Base-by-base conservation (phyloP, 345 rosid species). In the Lepidium africanum region DNA sequence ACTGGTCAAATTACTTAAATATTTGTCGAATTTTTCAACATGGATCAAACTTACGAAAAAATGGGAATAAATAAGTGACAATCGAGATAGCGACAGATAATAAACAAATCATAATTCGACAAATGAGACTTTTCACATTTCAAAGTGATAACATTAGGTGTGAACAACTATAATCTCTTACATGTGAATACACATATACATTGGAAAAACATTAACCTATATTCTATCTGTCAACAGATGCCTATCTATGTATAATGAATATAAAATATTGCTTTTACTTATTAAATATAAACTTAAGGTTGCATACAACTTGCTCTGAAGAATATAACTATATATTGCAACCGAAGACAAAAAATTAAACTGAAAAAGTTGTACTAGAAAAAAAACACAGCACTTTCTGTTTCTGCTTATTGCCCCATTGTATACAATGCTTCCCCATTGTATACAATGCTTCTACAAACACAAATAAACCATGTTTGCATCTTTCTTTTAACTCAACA, bases 401-500 rank as follows among this genome's bases (percentile, higher is more conserved):
- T 42, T 40, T 16, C 15, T 64, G 25, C 66, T 65, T 65, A 56
- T 72, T 55, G 6, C 7, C 23, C 51, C 63, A 55, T 55, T 55
- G 64, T 64, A 72, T 50, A 71, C 21, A 47, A 3, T 49, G 55
- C 38, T 46, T 54, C 64, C 23, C 51, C 63, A 55, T 55, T 55
- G 64, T 64, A 72, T 50, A 71, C 21, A 47, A 3, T 49, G 55
- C 38, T 46, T 54, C 64, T 52, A 53, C 37, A 40, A 52, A 5
- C 19, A 39, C 7, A 60, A 12, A 46, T 19, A 19, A 37, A 17
- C 60, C 45, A 52, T 66, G 48, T 52, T 23, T 17, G 25, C 57
- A 38, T 16, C 17, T 66, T 59, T 52, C 42, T 15, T 86, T 30
- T 80, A 86, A 16, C 89, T 83, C 70, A 85, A 81, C 86, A 80